These are phyloP conservation scores for Carallia pectinifolia DNA, from an alignment of 345 rosid genomes.

Conservation along the genomic window DNA sequence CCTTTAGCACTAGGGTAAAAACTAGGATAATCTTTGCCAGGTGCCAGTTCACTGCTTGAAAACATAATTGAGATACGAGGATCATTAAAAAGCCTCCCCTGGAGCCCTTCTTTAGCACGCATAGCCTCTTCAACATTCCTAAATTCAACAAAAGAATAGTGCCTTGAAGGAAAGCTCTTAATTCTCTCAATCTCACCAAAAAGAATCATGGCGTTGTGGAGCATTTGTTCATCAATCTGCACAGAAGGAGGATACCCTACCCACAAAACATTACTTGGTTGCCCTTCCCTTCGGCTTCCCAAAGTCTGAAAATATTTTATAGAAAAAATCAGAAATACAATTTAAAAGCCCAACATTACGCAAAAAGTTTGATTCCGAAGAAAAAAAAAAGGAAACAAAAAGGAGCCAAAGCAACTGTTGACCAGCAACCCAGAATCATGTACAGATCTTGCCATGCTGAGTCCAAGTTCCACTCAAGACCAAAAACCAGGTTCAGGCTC, in stretches of 20 bases:
- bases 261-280: conserved; percentile 84
- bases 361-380: too few species aligned
- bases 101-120: conserved; percentile 90
- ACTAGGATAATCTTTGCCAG: conserved; percentile 52
- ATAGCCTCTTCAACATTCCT: conserved; percentile 96
- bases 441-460: background rate
- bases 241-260: conserved; percentile 93
- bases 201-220: conserved; percentile 96
- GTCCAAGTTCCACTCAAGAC: conserved; percentile 3
- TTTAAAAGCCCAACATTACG: background rate
- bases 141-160: conserved; percentile 92
- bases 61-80: conserved; percentile 86
- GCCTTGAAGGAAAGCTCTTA: conserved; percentile 71
- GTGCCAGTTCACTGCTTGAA: conserved; percentile 64
- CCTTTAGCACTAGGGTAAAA: conserved; percentile 56
- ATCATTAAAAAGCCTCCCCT: conserved; percentile 88
- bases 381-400: background rate
- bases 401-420: background rate
- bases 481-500: background rate
- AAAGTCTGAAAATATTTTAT: conserved; percentile 50
- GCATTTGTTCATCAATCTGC: conserved; percentile 88
- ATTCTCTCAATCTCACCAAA: conserved; percentile 96
- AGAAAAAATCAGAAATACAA: background rate
- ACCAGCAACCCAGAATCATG: background rate
- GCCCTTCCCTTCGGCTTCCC: conserved; percentile 55